phyloP scores from a whole-genome alignment of 495 filamentous ascomycete genomes.

The Xylaria intraflava region DNA sequence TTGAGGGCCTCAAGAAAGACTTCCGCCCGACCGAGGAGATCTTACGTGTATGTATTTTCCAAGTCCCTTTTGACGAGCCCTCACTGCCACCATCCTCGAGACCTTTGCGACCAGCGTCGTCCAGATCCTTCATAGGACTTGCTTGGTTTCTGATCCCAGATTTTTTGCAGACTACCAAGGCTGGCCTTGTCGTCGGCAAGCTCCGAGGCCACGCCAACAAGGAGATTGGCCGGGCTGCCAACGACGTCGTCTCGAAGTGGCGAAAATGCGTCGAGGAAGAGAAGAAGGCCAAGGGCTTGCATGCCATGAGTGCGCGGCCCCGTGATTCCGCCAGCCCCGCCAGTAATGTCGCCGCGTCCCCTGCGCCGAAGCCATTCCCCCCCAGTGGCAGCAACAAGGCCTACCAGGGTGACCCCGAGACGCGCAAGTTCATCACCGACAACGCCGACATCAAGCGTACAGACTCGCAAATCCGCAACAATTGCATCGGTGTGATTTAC shows the following conservation, averaged over 20 bases:
- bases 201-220: constrained; percentile 67
- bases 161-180: constrained; percentile 66
- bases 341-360: constrained; percentile 27
- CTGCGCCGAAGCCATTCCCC: constrained; percentile 34
- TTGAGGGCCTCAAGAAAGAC: constrained; percentile 70
- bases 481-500: constrained; percentile 84
- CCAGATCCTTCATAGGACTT: not conserved
- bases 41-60: constrained; percentile 50
- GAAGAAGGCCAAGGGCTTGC: constrained; percentile 52
- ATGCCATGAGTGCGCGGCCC: constrained; percentile 30
- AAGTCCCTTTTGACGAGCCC: not conserved
- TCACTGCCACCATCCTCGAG: not conserved
- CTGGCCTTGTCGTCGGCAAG: constrained; percentile 82
- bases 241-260: constrained; percentile 84
- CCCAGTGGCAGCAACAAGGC: constrained; percentile 41
- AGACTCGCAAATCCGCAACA: constrained; percentile 63
- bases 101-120: not conserved
- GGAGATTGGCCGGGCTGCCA: constrained; percentile 65
- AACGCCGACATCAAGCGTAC: constrained; percentile 66
- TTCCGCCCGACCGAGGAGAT: constrained; percentile 83
- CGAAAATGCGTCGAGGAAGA: constrained; percentile 67
- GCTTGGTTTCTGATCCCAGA: not conserved
- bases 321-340: constrained; percentile 29
- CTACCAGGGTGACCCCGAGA: constrained; percentile 65
- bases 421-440: constrained; percentile 74